phyloP scores from a whole-genome alignment of 148 eudicot species.

The Bassia scoparia region DNA sequence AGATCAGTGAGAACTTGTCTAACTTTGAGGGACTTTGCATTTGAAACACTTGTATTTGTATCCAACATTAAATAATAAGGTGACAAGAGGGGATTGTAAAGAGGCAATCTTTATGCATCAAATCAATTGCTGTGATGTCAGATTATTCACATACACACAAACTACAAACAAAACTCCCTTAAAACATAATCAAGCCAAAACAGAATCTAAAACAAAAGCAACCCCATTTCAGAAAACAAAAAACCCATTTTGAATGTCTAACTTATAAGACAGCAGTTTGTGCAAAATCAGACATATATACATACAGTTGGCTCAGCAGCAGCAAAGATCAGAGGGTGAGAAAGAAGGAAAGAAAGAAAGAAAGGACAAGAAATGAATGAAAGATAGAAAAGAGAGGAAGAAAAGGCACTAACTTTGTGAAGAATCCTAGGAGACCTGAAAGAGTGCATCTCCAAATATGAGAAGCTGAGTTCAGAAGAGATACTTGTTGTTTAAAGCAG shows the following conservation, averaged over 20 bases:
- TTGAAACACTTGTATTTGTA: not conserved
- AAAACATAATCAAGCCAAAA: slow-evolving; percentile 11
- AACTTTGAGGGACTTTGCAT: no score
- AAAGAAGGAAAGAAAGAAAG: not conserved
- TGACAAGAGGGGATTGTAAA: slow-evolving; percentile 19
- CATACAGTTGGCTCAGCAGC: not conserved
- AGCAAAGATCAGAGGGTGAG: not conserved
- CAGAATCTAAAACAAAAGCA: slow-evolving; percentile 9
- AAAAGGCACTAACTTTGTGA: slow-evolving; percentile 35
- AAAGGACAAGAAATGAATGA: not conserved
- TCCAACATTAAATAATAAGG: slow-evolving; percentile 18
- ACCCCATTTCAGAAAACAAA: slow-evolving; percentile 26
- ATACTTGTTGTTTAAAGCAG: not conserved
- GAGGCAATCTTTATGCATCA: slow-evolving; percentile 17
- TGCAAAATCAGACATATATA: not conserved
- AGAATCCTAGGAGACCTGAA: slow-evolving; percentile 30
- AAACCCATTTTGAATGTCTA: slow-evolving; percentile 4
- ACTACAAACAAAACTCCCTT: not conserved
- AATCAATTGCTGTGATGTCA: slow-evolving; percentile 24
- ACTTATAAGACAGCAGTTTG: not conserved
- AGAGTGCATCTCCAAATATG: slow-evolving; percentile 33
- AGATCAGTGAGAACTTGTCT: slow-evolving; percentile 12
- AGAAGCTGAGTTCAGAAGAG: not conserved
- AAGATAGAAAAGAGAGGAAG: slow-evolving; percentile 8
- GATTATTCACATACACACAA: slow-evolving; percentile 20